These are phyloP conservation scores for Suillus tomentosus DNA, from an alignment of 768 basidiomycete genomes.

Conservation along the genomic window DNA sequence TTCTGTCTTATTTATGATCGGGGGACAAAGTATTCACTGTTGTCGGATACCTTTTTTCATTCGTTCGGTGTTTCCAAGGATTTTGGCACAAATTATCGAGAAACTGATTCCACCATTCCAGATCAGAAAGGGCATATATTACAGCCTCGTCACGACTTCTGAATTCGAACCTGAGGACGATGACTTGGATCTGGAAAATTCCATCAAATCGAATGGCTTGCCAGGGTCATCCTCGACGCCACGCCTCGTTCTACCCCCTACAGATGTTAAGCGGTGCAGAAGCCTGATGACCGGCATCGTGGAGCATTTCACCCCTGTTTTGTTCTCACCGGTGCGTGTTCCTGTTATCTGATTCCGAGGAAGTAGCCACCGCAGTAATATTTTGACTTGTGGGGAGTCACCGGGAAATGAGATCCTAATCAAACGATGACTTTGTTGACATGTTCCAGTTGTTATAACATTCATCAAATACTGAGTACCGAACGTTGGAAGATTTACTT, in stretches of 20 bases:
- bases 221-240: slow-evolving; percentile 18
- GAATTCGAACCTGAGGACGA: slow-evolving; percentile 51
- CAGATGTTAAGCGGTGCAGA: slow-evolving; percentile 42
- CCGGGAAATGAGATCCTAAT: not conserved
- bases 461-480: not conserved
- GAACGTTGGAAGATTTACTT: not conserved
- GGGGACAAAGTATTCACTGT: not conserved
- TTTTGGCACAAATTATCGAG: not conserved
- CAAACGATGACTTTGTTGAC: not conserved
- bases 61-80: not conserved
- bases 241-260: slow-evolving; percentile 33
- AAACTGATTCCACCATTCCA: slow-evolving; percentile 25
- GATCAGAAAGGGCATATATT: slow-evolving; percentile 66
- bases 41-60: not conserved
- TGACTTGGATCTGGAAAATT: slow-evolving; percentile 14
- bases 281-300: slow-evolving; percentile 58
- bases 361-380: not conserved
- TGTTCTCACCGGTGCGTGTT: slow-evolving; percentile 60
- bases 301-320: slow-evolving; percentile 66
- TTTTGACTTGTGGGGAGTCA: not conserved
- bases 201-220: not conserved
- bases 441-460: not conserved
- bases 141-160: slow-evolving; percentile 60
- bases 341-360: not conserved
- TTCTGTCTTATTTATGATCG: not conserved